Evolutionary conservation across 495 filamentous ascomycete species (phyloP).

Genomic region (Entonaema liquescens): DNA sequence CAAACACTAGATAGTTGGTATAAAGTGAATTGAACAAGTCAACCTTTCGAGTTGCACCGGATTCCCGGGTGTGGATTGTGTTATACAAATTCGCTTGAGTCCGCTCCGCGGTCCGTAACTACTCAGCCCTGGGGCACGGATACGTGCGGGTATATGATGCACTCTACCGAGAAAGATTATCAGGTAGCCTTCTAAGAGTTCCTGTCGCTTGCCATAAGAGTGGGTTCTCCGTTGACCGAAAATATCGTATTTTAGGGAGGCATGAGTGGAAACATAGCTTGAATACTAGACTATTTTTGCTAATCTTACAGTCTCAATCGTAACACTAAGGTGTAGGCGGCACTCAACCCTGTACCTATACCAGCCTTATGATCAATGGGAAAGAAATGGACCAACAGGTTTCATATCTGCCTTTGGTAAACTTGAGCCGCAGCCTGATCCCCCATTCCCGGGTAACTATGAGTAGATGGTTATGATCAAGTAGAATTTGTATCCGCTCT

Average conservation of each 20-base stretch:
- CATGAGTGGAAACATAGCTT: neutral
- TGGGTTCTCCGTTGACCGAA: neutral
- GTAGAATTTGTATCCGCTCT: too few relatives aligned
- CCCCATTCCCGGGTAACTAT: neutral
- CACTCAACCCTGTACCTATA: neutral
- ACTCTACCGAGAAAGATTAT: neutral
- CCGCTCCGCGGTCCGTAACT: constrained; percentile 19
- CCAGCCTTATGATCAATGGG: neutral
- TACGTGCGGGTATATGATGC: constrained; percentile 24
- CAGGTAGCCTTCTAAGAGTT: constrained; percentile 9
- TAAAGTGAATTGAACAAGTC: constrained; percentile 8
- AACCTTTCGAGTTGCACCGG: neutral
- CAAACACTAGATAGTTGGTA: constrained; percentile 6
- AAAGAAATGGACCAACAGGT: neutral
- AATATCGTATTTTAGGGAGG: neutral
- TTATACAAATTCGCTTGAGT: constrained; percentile 36
- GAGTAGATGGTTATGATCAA: too few relatives aligned
- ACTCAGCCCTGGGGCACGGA: constrained; percentile 9
- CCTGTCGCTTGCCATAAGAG: neutral
- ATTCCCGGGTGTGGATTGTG: constrained; percentile 25
- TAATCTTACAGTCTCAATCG: neutral
- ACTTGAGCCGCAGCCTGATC: neutral
- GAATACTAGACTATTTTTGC: neutral
- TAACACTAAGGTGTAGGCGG: neutral
- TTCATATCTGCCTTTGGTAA: neutral